Evolutionary conservation across 331 rosid species (phyloP).

Genomic region (Rosa hybrid): DNA sequence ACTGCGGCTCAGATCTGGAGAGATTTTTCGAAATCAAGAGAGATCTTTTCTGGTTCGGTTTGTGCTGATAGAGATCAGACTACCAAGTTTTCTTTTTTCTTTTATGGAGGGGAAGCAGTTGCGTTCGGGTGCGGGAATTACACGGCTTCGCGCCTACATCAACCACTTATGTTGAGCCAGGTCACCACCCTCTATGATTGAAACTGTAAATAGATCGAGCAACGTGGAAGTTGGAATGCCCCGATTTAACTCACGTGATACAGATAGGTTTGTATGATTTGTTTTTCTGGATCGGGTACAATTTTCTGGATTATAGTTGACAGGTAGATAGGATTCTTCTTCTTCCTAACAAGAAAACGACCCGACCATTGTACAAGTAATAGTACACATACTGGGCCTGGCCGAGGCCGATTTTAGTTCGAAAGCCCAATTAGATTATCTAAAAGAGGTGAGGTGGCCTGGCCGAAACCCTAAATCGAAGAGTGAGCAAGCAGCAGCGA

Average conservation of each 20-base stretch:
- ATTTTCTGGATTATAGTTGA: not conserved
- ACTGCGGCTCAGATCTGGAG: constrained; percentile 1
- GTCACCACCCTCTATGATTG: not conserved
- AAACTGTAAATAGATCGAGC: not conserved
- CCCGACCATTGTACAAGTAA: too few relatives aligned
- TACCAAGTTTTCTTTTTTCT: not conserved
- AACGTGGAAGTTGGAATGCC: not conserved
- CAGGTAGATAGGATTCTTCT: too few relatives aligned
- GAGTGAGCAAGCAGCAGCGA: not conserved
- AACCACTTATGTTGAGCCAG: not conserved
- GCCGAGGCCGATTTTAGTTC: too few relatives aligned
- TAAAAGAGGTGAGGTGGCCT: too few relatives aligned
- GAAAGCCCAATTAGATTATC: too few relatives aligned
- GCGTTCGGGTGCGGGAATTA: not conserved
- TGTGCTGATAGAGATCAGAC: not conserved
- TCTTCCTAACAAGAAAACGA: too few relatives aligned
- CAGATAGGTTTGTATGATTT: too few relatives aligned
- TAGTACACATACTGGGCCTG: too few relatives aligned
- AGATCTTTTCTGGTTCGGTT: not conserved
- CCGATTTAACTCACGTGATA: too few relatives aligned
- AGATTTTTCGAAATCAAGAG: not conserved
- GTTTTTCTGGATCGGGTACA: not conserved
- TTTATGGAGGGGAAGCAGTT: not conserved
- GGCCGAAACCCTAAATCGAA: not conserved
- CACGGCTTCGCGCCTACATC: not conserved